These are phyloP conservation scores for Boletus eberwhitei DNA, from an alignment of 768 basidiomycete genomes.

Conservation along the genomic window DNA sequence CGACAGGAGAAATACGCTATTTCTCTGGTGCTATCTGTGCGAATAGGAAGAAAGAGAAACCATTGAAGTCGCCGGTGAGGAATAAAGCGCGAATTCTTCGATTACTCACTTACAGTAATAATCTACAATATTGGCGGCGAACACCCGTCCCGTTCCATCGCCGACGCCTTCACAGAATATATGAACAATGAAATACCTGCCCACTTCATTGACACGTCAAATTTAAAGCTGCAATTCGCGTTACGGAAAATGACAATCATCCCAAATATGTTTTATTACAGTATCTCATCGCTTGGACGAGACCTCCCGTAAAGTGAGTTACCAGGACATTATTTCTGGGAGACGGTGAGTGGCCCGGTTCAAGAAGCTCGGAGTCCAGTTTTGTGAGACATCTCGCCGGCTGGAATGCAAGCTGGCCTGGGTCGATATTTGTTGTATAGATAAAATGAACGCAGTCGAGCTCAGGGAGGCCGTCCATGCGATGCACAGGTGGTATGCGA, in stretches of 20 bases:
- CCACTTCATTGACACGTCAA: background rate
- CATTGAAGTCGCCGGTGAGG: too few species aligned
- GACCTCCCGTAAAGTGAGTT: conserved; percentile 1
- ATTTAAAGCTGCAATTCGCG: conserved; percentile 4
- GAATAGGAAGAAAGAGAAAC: too few species aligned
- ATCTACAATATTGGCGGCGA: too few species aligned
- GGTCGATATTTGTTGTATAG: too few species aligned
- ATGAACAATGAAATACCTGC: conserved; percentile 7
- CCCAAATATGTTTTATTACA: conserved; percentile 9
- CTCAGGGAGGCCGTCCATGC: conserved; percentile 19
- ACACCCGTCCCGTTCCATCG: background rate
- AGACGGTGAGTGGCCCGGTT: background rate
- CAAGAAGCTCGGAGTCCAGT: background rate
- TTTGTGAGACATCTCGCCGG: background rate
- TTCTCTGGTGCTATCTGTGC: too few species aligned
- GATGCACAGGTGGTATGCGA: conserved; percentile 25
- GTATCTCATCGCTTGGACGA: conserved; percentile 9
- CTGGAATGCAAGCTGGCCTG: conserved; percentile 4
- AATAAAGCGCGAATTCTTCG: too few species aligned
- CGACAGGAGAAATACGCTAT: too few species aligned
- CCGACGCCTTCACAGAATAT: conserved; percentile 7
- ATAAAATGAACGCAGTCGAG: too few species aligned
- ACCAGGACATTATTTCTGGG: background rate
- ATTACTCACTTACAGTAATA: too few species aligned
- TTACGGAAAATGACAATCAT: conserved; percentile 4